A percentile compares a stretch with the other conserved stretches of the same genome.
Evolutionary conservation across 805 yeast genomes (phyloP).

Genomic region (Starmerella apis): DNA sequence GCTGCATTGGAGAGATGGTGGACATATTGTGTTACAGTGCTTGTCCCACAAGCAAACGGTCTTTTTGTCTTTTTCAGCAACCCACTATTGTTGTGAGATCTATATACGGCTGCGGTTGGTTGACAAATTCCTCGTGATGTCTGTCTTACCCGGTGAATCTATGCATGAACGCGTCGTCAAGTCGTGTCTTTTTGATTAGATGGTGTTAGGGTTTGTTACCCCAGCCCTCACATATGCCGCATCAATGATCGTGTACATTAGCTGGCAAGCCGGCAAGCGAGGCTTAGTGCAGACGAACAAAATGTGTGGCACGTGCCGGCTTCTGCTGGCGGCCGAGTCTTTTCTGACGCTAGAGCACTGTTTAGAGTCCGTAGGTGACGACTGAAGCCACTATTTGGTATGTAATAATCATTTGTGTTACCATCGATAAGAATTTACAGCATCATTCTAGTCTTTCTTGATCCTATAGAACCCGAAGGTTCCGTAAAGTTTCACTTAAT

Average conservation of each 20-base stretch:
- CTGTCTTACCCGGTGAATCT: constrained; percentile 8
- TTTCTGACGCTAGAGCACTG: too few relatives aligned
- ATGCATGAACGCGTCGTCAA: constrained; percentile 8
- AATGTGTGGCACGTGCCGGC: neutral
- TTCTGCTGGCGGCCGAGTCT: too few relatives aligned
- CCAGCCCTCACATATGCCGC: constrained; percentile 3
- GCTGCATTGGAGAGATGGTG: constrained; percentile 4
- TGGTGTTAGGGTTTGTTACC: constrained; percentile 3
- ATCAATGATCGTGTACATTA: neutral
- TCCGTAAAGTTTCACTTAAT: neutral
- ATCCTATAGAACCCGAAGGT: too few relatives aligned
- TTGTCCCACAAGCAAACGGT: neutral
- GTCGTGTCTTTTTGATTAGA: constrained; percentile 13
- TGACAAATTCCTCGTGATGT: constrained; percentile 13
- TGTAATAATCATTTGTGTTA: too few relatives aligned
- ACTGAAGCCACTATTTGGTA: too few relatives aligned
- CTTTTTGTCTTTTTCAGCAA: neutral
- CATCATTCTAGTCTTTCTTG: too few relatives aligned
- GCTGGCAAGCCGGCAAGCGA: neutral
- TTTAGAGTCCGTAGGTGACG: too few relatives aligned
- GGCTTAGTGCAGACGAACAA: neutral
- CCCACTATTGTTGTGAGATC: neutral
- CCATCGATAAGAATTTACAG: too few relatives aligned
- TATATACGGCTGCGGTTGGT: constrained; percentile 12
- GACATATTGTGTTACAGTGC: neutral